Percentiles rank a stretch among this genome's conserved stretches.
Conservation (phyloP, 768 basidiomycete genomes). For the Lactarius hatsudake region DNA sequence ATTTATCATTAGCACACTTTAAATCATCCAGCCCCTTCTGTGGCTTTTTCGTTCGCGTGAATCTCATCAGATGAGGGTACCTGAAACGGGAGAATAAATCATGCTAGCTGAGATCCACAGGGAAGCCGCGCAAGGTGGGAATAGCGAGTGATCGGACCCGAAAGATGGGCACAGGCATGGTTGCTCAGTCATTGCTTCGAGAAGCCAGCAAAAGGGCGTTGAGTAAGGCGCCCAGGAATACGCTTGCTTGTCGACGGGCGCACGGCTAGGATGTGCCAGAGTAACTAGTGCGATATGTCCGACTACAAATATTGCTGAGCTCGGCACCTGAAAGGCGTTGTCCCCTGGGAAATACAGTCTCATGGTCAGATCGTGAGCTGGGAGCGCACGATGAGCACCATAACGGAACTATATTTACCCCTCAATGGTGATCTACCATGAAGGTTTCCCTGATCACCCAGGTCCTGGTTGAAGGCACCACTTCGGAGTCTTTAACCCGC, state of each 20-base stretch:
- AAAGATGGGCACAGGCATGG: background rate
- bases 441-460: background rate
- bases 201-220: background rate
- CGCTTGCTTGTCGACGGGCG: background rate
- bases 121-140: conserved; percentile 9
- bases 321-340: background rate
- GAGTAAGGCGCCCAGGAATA: background rate
- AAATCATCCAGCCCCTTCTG: conserved; percentile 2
- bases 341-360: conserved; percentile 6
- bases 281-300: background rate
- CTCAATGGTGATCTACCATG: background rate
- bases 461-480: conserved; percentile 3
- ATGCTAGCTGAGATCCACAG: background rate
- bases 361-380: background rate
- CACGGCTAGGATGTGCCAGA: background rate
- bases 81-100: background rate
- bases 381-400: background rate
- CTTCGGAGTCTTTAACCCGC: background rate
- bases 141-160: conserved; percentile 8
- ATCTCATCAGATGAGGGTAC: background rate
- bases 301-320: background rate
- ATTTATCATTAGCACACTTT: background rate
- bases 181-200: background rate
- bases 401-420: background rate
- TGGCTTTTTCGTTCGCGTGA: background rate